Base-by-base conservation (phyloP, 441 rosid genomes). In the Gossypium aridum region DNA sequence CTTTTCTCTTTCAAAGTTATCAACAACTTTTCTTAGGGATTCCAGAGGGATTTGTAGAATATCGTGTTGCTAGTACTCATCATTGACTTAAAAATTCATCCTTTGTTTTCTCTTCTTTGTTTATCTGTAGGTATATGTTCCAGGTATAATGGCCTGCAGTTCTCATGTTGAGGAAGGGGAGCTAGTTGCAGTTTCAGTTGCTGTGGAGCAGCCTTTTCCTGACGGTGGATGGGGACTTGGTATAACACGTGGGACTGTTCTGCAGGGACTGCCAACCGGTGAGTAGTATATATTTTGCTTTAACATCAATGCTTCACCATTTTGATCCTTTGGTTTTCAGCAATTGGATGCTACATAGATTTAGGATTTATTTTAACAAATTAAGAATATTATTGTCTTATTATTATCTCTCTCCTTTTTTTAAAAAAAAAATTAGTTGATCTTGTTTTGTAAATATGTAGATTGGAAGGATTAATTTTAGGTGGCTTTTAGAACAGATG, bases 71-170 rank as follows among this genome's bases (percentile, higher is more conserved):
- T 31, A 20, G 62, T 16, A 22, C 75, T 60, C 16, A 37, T 51
- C 16, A 19, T 43, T 53, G 1, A 80, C 76, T 34, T 54, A 8
- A 23, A 34, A 49, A 12, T 34, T 12, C 17, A 54, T 66, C 19
- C 23, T 74, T 64, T 37, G 57, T 16, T 77, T 77, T 68, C 73
- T 80, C 68, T 34, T 76, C 70, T 75, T 81, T 62, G 49, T 81
- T 75, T 63, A 73, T 64, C 75, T 84, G 76, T 85, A 95, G 99
- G 91, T 92, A 20, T 95, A 82, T 83, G 98, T 96, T 67, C 99
- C 99, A 66, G 99, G 99, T 83, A 92, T 90, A 55, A 74, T 92
- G 91, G 99, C 98, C 72, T 93, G 99, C 81, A 93, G 97, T 80
- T 90, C 98, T 54, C 96, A 88, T 88, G 99, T 93, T 20, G 99